Percentiles rank a stretch among this genome's conserved stretches.
Evolutionary conservation across 2,329 filamentous ascomycete species (phyloP).

Genomic region (Davidsoniella eucalypti): DNA sequence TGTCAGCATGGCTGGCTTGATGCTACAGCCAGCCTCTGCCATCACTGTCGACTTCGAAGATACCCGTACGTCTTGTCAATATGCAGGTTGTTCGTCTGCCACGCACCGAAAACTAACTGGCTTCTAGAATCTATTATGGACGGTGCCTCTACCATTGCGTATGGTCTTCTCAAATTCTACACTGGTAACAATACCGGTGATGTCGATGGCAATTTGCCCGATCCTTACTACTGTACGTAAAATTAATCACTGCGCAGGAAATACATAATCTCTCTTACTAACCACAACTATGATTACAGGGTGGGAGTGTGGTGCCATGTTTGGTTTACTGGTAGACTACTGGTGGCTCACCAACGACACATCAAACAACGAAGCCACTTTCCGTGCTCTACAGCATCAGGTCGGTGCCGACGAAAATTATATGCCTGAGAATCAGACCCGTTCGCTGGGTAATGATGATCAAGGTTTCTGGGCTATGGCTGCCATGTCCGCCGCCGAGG

Average conservation of each 20-base stretch:
- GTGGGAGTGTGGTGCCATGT: conserved; percentile 62
- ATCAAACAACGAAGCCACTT: conserved; percentile 44
- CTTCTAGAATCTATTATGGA: conserved; percentile 31
- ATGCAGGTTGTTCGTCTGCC: neutral
- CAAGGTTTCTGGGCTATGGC: conserved; percentile 79
- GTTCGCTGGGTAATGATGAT: conserved; percentile 52
- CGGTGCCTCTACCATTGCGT: conserved; percentile 31
- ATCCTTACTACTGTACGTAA: conserved; percentile 46
- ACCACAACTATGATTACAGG: conserved; percentile 20
- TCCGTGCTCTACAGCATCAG: conserved; percentile 44
- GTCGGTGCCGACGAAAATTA: conserved; percentile 41
- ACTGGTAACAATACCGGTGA: conserved; percentile 43
- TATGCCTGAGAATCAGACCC: conserved; percentile 51
- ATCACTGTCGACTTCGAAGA: conserved; percentile 19
- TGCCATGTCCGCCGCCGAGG: conserved; percentile 62
- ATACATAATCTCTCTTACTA: neutral
- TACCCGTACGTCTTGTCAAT: conserved; percentile 13
- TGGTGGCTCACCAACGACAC: conserved; percentile 52
- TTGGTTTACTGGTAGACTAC: conserved; percentile 55
- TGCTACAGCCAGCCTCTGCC: conserved; percentile 9
- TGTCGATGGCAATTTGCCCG: conserved; percentile 38
- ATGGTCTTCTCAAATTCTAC: conserved; percentile 32
- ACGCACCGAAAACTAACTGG: conserved; percentile 19
- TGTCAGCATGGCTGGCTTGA: conserved; percentile 7
- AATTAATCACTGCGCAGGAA: neutral